phyloP scores from a whole-genome alignment of 164 flowering plant genomes.

The Annona squamosa region DNA sequence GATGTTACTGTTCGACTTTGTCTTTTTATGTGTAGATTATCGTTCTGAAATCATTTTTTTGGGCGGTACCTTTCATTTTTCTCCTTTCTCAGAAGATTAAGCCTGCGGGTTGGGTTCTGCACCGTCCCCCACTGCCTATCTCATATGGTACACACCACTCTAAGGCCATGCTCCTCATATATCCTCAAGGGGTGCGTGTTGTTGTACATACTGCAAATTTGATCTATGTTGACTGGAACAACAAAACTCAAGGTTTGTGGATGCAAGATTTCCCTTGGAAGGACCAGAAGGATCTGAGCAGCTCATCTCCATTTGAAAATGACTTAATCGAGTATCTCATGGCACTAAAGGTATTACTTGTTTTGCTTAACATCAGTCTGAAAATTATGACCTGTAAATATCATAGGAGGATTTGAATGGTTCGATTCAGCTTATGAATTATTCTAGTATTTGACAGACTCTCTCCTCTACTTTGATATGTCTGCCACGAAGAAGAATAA shows the following conservation, averaged over 20 bases:
- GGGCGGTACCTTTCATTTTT: not conserved
- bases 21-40: not conserved
- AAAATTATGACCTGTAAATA: too few relatives aligned
- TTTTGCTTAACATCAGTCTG: not conserved
- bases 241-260: slow-evolving; percentile 98
- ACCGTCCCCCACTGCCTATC: slow-evolving; percentile 91
- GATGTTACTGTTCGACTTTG: slow-evolving; percentile 5
- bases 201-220: slow-evolving; percentile 92
- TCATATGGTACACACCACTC: slow-evolving; percentile 98
- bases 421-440: not conserved
- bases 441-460: not conserved
- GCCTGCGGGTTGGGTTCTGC: slow-evolving; percentile 78
- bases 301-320: slow-evolving; percentile 66
- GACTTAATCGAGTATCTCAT: slow-evolving; percentile 82
- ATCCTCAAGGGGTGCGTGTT: slow-evolving; percentile 80
- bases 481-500: not conserved
- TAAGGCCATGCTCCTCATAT: slow-evolving; percentile 94
- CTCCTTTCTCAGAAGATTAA: slow-evolving; percentile 53
- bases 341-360: slow-evolving; percentile 58
- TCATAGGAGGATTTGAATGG: not conserved
- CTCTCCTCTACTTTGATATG: not conserved
- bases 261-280: slow-evolving; percentile 99
- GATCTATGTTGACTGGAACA: slow-evolving; percentile 96
- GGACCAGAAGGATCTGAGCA: slow-evolving; percentile 34
- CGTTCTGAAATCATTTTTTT: not conserved